A percentile compares a stretch with the other conserved stretches of the same genome.
phyloP scores from a whole-genome alignment of 768 basidiomycete species.

The Mycena alexandri region DNA sequence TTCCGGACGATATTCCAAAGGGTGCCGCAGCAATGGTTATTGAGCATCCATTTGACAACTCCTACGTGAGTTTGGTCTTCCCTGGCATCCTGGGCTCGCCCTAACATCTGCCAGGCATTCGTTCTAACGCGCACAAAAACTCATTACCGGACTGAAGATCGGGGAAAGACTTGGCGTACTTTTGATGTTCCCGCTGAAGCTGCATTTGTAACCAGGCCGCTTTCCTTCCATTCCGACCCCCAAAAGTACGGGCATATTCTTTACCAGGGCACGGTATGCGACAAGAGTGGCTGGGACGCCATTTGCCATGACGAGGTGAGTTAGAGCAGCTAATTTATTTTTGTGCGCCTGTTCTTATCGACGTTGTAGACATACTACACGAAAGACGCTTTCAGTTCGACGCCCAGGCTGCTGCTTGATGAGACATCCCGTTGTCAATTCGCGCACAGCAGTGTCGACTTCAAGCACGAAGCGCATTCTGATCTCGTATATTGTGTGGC shows the following conservation, averaged over 20 bases:
- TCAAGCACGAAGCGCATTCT: slow-evolving; percentile 79
- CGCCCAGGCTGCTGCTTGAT: slow-evolving; percentile 67
- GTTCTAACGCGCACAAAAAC: slow-evolving; percentile 78
- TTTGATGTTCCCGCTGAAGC: slow-evolving; percentile 79
- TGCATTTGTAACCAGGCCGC: slow-evolving; percentile 69
- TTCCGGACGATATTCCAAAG: slow-evolving; percentile 61
- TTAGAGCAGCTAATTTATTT: slow-evolving; percentile 8
- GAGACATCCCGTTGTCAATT: slow-evolving; percentile 89
- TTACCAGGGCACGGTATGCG: slow-evolving; percentile 82
- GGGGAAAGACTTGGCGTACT: slow-evolving; percentile 87
- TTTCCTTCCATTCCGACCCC: slow-evolving; percentile 90
- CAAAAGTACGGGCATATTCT: slow-evolving; percentile 79
- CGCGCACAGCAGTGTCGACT: slow-evolving; percentile 87
- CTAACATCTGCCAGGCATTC: slow-evolving; percentile 76
- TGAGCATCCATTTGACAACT: slow-evolving; percentile 88
- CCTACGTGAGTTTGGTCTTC: slow-evolving; percentile 63
- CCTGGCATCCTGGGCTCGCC: slow-evolving; percentile 42
- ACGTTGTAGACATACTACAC: slow-evolving; percentile 86
- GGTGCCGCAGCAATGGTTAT: slow-evolving; percentile 80
- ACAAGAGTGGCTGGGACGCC: slow-evolving; percentile 62
- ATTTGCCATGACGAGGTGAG: slow-evolving; percentile 82
- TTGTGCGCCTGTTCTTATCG: slow-evolving; percentile 15
- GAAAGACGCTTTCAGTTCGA: slow-evolving; percentile 81
- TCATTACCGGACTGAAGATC: slow-evolving; percentile 91
- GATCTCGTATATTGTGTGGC: slow-evolving; percentile 93